Evolutionary conservation across 768 basidiomycete genomes (phyloP).

Genomic region (Pleurotus platypus): DNA sequence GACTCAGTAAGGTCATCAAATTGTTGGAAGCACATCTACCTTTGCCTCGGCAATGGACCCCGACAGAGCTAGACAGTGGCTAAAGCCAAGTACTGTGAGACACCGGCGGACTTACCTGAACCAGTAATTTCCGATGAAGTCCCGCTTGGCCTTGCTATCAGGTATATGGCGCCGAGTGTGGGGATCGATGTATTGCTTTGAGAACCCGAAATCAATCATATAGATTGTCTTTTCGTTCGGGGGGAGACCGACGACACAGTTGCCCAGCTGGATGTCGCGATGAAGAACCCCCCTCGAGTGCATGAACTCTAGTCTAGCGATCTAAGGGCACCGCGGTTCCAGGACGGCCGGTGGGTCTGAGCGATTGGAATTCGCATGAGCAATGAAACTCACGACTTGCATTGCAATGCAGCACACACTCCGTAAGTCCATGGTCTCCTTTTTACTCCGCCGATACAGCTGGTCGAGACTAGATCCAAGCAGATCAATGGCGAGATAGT

Average conservation of each 20-base stretch:
- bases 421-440: conserved; percentile 61
- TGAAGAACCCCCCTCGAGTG: conserved; percentile 71
- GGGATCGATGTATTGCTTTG: conserved; percentile 72
- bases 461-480: conserved; percentile 68
- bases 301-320: conserved; percentile 71
- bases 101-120: conserved; percentile 44
- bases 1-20: background rate
- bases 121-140: conserved; percentile 85
- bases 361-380: background rate
- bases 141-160: conserved; percentile 61
- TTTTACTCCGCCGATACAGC: conserved; percentile 52
- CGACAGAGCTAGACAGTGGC: conserved; percentile 45
- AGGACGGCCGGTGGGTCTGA: background rate
- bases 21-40: conserved; percentile 33
- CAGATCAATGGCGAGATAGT: conserved; percentile 74
- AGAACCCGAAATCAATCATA: conserved; percentile 87
- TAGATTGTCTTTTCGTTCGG: conserved; percentile 62
- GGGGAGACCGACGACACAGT: conserved; percentile 61
- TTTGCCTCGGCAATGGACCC: conserved; percentile 74
- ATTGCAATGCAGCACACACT: conserved; percentile 74
- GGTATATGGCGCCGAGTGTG: conserved; percentile 65
- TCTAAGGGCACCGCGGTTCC: conserved; percentile 37
- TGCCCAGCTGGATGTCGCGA: conserved; percentile 78
- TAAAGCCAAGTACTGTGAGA: too few species aligned
- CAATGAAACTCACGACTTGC: conserved; percentile 55